Evolutionary conservation across 1,139 yeast genomes (phyloP), one percentile per base, ranked within the genome.

Genomic region (Debaryomycetaceae sp.): DNA sequence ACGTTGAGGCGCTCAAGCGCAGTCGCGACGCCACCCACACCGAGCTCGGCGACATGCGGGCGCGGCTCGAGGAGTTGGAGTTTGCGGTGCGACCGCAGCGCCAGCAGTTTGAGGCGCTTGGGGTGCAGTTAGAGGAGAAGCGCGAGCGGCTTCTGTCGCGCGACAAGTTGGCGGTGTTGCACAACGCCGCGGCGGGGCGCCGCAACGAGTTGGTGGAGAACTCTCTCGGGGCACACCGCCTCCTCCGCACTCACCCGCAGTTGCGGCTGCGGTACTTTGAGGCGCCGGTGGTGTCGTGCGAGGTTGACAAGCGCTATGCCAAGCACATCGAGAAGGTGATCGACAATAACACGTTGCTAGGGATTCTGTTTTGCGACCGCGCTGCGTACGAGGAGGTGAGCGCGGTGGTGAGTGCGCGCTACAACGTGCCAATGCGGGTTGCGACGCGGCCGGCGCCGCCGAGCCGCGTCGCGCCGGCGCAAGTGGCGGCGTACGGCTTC

Each of bases 231-330:
- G 61, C 61, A 0, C 71, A 63, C 35, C 42, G 42, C 13, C 42
- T 44, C 16, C 48, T 67, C 14, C 46, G 73, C 28, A 39, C 44
- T n/a, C 39, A 47, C 15, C 36, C 46, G 1, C 51, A 60, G 11
- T 61, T 72, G 30, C 48, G 56, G 24, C 57, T 57, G 0, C 50
- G 50, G 7, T 76, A 83, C 34, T 74, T 64, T 40, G 95, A 83
- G 46, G 93, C 95, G 2, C 93, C 96, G 0, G 61, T 79, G n/a
- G 62, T 86, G 23, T 67, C 83, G 0, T 65, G 93, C 27, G 65
- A 71, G 14, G 73, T 78, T 1, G 71, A 78, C 38, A 53, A 54
- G 11, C 48, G 47, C 4, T 70, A 68, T 45, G 83, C 80, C 1
- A 61, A 69, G 16, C 71, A 71, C 40, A 53, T 85, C 29, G 85